These are phyloP conservation scores for Thermoascus crustaceus DNA, from an alignment of 2,329 filamentous ascomycete genomes.

Conservation along the genomic window DNA sequence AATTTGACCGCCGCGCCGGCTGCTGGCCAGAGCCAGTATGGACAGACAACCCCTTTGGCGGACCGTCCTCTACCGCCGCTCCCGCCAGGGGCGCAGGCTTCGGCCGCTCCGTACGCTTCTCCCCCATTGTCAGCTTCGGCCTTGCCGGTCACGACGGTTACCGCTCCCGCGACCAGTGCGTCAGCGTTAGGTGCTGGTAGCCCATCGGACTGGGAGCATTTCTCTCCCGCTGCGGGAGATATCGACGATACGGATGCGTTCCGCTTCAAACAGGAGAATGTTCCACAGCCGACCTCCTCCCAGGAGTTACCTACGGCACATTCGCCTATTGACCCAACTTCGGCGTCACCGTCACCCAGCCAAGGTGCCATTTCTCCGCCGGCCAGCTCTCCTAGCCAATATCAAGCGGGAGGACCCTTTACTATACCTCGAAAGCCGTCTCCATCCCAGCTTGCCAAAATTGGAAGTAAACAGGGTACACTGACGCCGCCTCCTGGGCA, in stretches of 20 bases:
- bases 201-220: conserved; percentile 43
- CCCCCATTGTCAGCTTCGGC: conserved; percentile 19
- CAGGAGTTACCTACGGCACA: too few relatives aligned
- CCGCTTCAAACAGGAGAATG: conserved; percentile 8
- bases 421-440: conserved; percentile 4
- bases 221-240: conserved; percentile 26
- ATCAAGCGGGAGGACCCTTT: background rate
- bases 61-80: conserved; percentile 8
- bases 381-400: background rate
- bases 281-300: background rate
- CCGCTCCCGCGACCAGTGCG: conserved; percentile 12
- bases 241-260: conserved; percentile 29
- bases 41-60: conserved; percentile 9
- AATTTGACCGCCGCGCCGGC: too few relatives aligned
- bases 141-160: conserved; percentile 13
- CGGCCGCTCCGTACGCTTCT: conserved; percentile 9
- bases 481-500: conserved; percentile 4
- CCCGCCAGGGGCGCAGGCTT: conserved; percentile 5
- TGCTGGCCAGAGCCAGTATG: too few relatives aligned
- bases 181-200: conserved; percentile 35
- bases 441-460: too few relatives aligned
- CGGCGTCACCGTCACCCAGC: too few relatives aligned
- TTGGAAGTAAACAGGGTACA: too few relatives aligned
- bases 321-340: too few relatives aligned
- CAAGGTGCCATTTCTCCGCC: too few relatives aligned